phyloP scores from a whole-genome alignment of 345 rosid genomes.

The Jatropha curcas region DNA sequence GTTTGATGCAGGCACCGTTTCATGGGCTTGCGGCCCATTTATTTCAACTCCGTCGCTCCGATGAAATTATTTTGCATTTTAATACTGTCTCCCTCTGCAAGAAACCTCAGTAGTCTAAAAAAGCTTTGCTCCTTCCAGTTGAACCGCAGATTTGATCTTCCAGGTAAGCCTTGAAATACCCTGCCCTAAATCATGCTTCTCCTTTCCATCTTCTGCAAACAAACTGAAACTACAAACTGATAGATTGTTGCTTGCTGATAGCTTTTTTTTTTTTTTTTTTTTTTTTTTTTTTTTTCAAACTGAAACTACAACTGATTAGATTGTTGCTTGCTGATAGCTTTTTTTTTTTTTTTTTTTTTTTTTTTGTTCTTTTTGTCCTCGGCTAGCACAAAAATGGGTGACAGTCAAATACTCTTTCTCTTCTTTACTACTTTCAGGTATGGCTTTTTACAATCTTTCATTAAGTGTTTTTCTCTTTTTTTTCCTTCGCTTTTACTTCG shows the following conservation, averaged over 20 bases:
- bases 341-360: too few species aligned
- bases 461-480: background rate
- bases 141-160: slow-evolving; percentile 2
- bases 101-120: slow-evolving; percentile 1
- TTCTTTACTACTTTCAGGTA: slow-evolving; percentile 94
- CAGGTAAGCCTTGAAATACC: background rate
- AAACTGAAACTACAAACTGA: background rate
- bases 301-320: too few species aligned
- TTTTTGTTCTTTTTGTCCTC: too few species aligned
- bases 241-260: too few species aligned
- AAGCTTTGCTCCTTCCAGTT: background rate
- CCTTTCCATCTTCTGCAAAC: background rate
- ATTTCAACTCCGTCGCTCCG: background rate
- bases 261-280: too few species aligned
- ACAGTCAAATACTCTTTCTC: slow-evolving; percentile 95
- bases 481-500: background rate
- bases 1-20: background rate
- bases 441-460: background rate
- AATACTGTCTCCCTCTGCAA: slow-evolving; percentile 15
- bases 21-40: background rate
- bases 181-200: background rate
- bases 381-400: slow-evolving; percentile 60
- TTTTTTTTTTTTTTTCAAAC: too few species aligned
- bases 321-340: too few species aligned
- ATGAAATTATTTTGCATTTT: too few species aligned